phyloP scores from a whole-genome alignment of 495 filamentous ascomycete species.

The Lophiostoma macrostomum region DNA sequence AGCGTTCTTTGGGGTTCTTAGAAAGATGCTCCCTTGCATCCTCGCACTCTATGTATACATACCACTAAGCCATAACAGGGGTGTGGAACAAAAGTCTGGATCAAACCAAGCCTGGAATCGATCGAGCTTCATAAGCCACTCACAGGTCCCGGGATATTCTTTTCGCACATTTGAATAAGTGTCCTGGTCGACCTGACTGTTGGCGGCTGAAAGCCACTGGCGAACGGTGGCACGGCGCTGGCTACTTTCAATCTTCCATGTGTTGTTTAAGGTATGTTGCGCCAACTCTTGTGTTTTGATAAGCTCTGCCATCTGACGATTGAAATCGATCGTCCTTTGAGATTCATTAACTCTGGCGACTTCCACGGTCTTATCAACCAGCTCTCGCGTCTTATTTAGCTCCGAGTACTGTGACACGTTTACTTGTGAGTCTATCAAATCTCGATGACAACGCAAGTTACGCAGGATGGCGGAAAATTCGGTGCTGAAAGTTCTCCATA shows the following conservation, averaged over 20 bases:
- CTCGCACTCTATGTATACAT: no score
- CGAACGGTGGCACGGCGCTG: background rate
- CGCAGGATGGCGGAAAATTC: conserved; percentile 37
- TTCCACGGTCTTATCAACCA: no score
- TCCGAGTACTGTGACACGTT: background rate
- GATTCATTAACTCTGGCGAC: no score
- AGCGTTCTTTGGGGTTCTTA: no score
- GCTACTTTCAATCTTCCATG: background rate
- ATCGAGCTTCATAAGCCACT: conserved; percentile 12
- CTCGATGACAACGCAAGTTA: conserved; percentile 41
- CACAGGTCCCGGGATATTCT: conserved; percentile 2
- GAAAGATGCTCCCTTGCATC: no score
- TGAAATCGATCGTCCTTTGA: no score
- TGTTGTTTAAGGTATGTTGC: no score
- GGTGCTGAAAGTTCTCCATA: conserved; percentile 46
- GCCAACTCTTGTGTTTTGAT: no score
- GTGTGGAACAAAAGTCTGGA: background rate
- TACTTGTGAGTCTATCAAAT: conserved; percentile 41
- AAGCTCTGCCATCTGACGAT: no score
- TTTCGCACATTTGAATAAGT: background rate
- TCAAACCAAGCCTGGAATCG: conserved; percentile 14
- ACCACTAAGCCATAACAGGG: conserved; percentile 11
- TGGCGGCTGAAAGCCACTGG: conserved; percentile 7
- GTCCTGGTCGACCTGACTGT: conserved; percentile 1
- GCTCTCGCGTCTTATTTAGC: no score